These are phyloP conservation scores for Neurospora sp. DNA, from an alignment of 495 filamentous ascomycete species.

Conservation along the genomic window DNA sequence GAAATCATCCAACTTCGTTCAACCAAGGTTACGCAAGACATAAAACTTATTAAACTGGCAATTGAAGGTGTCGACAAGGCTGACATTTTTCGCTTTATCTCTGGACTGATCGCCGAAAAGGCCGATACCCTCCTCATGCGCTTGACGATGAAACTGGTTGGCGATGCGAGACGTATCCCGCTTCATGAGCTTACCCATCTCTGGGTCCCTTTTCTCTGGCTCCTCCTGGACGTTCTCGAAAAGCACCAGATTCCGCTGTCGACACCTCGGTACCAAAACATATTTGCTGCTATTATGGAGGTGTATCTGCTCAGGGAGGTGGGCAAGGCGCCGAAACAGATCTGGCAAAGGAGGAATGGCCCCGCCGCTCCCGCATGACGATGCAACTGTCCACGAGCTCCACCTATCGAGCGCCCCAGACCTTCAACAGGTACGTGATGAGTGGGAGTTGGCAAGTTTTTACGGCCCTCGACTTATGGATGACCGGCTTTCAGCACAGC, in stretches of 20 bases:
- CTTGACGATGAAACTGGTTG: slow-evolving; percentile 6
- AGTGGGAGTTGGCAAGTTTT: not conserved
- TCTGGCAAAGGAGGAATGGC: not conserved
- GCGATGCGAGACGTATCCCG: slow-evolving; percentile 1
- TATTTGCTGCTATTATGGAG: slow-evolving; percentile 9
- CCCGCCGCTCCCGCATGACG: no score
- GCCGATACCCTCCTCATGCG: slow-evolving; percentile 1
- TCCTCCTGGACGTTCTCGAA: slow-evolving; percentile 3
- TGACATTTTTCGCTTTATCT: not conserved
- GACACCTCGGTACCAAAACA: slow-evolving; percentile 6
- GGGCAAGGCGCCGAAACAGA: not conserved
- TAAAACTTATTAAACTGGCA: no score
- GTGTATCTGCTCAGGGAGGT: slow-evolving; percentile 2
- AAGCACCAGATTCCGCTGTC: not conserved
- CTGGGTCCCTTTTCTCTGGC: slow-evolving; percentile 12
- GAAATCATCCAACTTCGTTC: no score
- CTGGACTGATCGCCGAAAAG: not conserved
- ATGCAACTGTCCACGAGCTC: not conserved
- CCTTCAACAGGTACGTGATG: not conserved
- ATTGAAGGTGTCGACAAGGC: no score
- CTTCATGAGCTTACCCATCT: slow-evolving; percentile 3
- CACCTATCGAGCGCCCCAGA: not conserved
- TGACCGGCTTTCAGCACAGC: not conserved
- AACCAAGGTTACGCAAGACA: no score
- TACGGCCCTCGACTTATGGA: not conserved